These are phyloP conservation scores for Epithemia pelagica DNA, from an alignment of 108 stramenopile species.

Conservation along the genomic window DNA sequence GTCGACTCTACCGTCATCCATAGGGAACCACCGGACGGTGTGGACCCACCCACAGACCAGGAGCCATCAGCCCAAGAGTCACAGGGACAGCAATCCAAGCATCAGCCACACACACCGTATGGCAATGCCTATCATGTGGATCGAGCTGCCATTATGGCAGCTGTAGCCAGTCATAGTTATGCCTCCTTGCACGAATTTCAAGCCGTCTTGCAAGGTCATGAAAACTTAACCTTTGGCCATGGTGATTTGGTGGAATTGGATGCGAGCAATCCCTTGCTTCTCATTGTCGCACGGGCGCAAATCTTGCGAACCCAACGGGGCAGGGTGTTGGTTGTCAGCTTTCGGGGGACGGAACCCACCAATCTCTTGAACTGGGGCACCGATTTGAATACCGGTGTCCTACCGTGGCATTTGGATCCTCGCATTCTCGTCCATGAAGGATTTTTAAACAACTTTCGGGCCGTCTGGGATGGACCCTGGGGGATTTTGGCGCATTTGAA, in stretches of 20 bases:
- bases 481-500: background rate
- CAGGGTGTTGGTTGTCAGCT: background rate
- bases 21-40: too few relatives aligned
- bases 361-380: conserved; percentile 8
- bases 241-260: background rate
- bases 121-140: background rate
- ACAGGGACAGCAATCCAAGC: too few relatives aligned
- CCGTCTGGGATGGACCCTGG: conserved; percentile 1
- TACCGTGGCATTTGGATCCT: background rate
- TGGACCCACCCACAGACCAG: too few relatives aligned
- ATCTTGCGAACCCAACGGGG: background rate
- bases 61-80: too few relatives aligned
- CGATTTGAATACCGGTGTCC: background rate
- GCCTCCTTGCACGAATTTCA: background rate
- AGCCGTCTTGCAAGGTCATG: background rate
- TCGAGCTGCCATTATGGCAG: background rate
- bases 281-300: background rate
- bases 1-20: too few relatives aligned
- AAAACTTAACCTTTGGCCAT: background rate
- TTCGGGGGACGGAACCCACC: conserved; percentile 8
- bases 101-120: too few relatives aligned
- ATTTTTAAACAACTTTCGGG: background rate
- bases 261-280: background rate
- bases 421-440: conserved; percentile 1
- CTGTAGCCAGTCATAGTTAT: background rate